Conservation (phyloP, 768 basidiomycete species). For the Phanerochaete carnosa region DNA sequence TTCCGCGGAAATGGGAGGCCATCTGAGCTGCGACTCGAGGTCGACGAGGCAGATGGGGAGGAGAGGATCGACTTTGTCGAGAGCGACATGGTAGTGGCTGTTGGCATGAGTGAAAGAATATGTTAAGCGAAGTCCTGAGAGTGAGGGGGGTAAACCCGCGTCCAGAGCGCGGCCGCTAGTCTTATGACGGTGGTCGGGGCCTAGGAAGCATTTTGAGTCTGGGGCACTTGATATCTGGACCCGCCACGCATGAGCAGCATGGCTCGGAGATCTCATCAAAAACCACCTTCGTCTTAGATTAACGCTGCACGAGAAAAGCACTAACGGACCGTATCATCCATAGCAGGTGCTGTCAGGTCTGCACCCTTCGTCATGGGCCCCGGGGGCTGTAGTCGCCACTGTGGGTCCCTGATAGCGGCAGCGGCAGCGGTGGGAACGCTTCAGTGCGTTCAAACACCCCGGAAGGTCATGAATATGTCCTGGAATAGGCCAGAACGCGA, state of each 20-base stretch:
- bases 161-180: slow-evolving; percentile 11
- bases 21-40: slow-evolving; percentile 38
- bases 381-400: neutral
- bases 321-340: neutral
- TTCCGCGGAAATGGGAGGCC: slow-evolving; percentile 37
- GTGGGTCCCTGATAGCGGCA: slow-evolving; percentile 9
- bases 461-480: neutral
- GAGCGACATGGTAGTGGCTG: slow-evolving; percentile 9
- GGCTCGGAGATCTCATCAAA: slow-evolving; percentile 15
- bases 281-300: slow-evolving; percentile 9
- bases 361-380: neutral
- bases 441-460: neutral
- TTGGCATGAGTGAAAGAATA: slow-evolving; percentile 7
- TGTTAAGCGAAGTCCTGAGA: slow-evolving; percentile 5
- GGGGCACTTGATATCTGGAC: slow-evolving; percentile 9
- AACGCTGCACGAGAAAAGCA: slow-evolving; percentile 5
- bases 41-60: slow-evolving; percentile 15
- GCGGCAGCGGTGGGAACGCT: slow-evolving; percentile 2
- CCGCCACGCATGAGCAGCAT: slow-evolving; percentile 19
- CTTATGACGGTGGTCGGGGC: slow-evolving; percentile 23
- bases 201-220: slow-evolving; percentile 1
- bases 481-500: slow-evolving; percentile 5
- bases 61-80: slow-evolving; percentile 20
- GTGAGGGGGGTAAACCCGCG: neutral
- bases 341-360: neutral